Base-by-base conservation (phyloP, 352 stramenopile species). In the Phytophthora cactorum region DNA sequence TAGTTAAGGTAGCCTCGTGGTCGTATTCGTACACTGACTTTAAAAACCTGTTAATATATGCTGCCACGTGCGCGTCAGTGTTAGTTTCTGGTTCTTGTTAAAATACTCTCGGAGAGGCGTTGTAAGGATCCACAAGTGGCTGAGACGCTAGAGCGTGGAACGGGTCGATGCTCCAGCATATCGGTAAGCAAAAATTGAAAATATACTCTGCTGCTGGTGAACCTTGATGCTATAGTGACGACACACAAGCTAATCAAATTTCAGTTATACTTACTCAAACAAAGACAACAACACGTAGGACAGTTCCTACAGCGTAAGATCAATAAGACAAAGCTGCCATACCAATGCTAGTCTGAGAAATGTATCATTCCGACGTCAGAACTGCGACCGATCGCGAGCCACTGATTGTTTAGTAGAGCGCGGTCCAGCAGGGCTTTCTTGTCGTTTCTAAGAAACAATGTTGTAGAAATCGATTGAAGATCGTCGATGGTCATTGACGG, bases 181-280 rank as follows among this genome's bases (percentile, higher is more conserved):
- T 49, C 5, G 45, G 32, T 17, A 44, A 55, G 32, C 29, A 6
- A 55, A 54, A 27, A 54, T 54, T 10, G 32, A n/a, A n/a, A n/a
- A 34, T 3, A 63, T 39, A 4, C 44, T 55, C 43, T 63, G 55
- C 31, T 63, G 55, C 17, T 54, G 55, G 14, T 5, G 43, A 12
- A 55, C 43, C 10, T 47, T 54, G 41, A 54, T 47, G 22, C 29
- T 54, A 22, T 22, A 22, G 22, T 22, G 22, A 22, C 22, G 22
- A 22, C 22, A 22, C 17, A 22, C 22, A 22, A 22, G 22, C 22
- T 22, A 22, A 22, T 22, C 22, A 22, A 22, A 22, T 22, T 22
- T 22, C 22, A 22, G 22, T 22, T 22, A 22, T 22, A 22, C 22
- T 22, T 22, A 22, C 22, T 22, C 22, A 22, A 22, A 22, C 22